A percentile compares a stretch with the other conserved stretches of the same genome.
Evolutionary conservation across 2,329 filamentous ascomycete species (phyloP).

Genomic region (Magnaporthales sp.): DNA sequence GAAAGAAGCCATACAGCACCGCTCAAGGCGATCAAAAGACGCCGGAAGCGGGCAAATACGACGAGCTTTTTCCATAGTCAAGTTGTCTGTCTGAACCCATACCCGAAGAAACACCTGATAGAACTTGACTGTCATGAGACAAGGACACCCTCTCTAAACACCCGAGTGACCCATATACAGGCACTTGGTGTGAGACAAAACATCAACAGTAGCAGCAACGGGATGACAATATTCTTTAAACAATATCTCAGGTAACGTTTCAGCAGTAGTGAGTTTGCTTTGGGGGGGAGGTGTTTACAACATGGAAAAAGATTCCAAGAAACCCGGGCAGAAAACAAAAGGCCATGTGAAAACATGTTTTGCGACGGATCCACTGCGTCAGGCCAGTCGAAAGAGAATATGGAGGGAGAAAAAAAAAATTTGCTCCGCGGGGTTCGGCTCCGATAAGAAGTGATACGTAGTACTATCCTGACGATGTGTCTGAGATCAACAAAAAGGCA

Average conservation of each 20-base stretch:
- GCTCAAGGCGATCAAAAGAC: background rate
- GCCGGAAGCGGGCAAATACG: background rate
- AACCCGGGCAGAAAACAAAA: background rate
- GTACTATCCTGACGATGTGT: background rate
- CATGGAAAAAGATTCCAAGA: no score
- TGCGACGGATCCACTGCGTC: background rate
- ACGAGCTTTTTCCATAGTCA: background rate
- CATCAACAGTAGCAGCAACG: background rate
- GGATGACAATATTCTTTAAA: background rate
- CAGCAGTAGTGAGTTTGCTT: background rate
- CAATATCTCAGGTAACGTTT: background rate
- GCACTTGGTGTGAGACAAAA: background rate
- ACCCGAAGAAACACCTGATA: background rate
- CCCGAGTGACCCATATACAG: background rate
- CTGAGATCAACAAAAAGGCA: no score
- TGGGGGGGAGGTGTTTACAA: no score
- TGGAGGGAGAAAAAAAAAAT: background rate
- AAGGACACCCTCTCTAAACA: background rate
- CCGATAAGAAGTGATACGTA: background rate
- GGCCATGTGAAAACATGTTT: background rate
- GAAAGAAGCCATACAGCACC: background rate
- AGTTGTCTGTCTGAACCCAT: background rate
- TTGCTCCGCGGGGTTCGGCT: no score
- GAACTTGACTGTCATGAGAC: background rate
- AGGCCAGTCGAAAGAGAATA: background rate